Base-by-base conservation (phyloP, 805 yeast genomes). In the Candida ortonii region DNA sequence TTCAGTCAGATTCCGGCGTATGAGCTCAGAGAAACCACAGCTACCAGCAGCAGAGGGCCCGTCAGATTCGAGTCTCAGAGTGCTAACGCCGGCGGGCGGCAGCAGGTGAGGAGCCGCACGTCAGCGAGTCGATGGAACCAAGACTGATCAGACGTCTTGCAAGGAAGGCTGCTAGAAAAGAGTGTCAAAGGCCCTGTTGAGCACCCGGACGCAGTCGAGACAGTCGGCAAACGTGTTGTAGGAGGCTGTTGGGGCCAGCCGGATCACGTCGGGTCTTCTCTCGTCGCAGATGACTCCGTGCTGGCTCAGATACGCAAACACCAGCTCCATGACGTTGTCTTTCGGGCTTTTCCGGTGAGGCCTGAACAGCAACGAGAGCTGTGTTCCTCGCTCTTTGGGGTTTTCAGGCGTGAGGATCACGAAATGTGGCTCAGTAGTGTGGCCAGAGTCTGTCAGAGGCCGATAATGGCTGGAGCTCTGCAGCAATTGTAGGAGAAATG, bases 171-270 rank as follows among this genome's bases (percentile, higher is more conserved):
- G n/a, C n/a, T n/a, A n/a, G n/a, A n/a, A n/a, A n/a, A n/a, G n/a
- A n/a, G n/a, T n/a, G 12, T 47, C 54, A 13, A 71, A 47, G 1
- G 67, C 67, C 18, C 65, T 67, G 13, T 76, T 59, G 3, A 87
- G 49, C 14, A 64, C 43, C 15, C 56, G 41, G 5, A 67, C 76
- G 7, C 77, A 77, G 3, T 48, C 35, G 22, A 51, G 63, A 10
- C 84, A 77, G 41, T 89, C 94, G 26, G 54, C 61, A 47, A 84
- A 84, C 1, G 84, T 76, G 51, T 87, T 89, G 64, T 89, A 89
- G 29, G 87, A 65, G 0, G 96, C 93, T 3, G 74, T 67, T 6
- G 97, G 96, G 0, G 95, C 90, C n/a, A 89, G 53, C 38, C 97
- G 67, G 24, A 90, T 77, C n/a, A 88, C 97, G 53, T 79, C 78